Conservation (phyloP, 83 land plant genomes). For the Picea abies region DNA sequence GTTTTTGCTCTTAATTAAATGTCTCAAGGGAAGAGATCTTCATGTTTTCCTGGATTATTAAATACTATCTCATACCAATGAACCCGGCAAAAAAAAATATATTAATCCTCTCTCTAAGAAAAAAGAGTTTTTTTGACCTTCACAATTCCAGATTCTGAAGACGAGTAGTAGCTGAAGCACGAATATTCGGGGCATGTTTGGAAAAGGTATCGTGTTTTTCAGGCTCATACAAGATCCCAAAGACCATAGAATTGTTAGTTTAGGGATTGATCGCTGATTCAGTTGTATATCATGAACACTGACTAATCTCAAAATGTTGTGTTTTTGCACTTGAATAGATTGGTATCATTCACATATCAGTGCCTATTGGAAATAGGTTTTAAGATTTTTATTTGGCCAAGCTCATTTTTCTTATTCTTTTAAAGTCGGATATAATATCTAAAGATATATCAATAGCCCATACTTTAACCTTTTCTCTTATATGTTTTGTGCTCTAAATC, state of each 20-base stretch:
- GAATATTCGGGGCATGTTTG: background rate
- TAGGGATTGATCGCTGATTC: slow-evolving; percentile 2
- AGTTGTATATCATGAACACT: slow-evolving; percentile 13
- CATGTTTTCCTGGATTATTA: background rate
- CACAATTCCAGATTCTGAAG: slow-evolving; percentile 12
- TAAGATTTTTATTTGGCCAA: background rate
- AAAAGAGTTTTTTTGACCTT: background rate
- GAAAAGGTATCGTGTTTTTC: background rate
- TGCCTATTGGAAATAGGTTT: background rate
- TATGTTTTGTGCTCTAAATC: no score
- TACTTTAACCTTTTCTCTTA: background rate
- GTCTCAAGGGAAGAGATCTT: background rate
- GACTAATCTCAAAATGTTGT: slow-evolving; percentile 2
- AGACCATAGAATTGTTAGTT: background rate
- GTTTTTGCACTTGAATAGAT: background rate
- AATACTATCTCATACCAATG: background rate
- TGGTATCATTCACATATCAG: slow-evolving; percentile 1
- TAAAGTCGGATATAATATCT: background rate
- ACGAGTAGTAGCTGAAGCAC: background rate
- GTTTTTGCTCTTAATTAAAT: background rate
- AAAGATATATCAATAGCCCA: slow-evolving; percentile 1
- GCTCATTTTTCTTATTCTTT: background rate
- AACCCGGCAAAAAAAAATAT: background rate
- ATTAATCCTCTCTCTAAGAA: background rate
- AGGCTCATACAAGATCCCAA: background rate